phyloP scores from a whole-genome alignment of 495 filamentous ascomycete species.

The Letharia lupina region DNA sequence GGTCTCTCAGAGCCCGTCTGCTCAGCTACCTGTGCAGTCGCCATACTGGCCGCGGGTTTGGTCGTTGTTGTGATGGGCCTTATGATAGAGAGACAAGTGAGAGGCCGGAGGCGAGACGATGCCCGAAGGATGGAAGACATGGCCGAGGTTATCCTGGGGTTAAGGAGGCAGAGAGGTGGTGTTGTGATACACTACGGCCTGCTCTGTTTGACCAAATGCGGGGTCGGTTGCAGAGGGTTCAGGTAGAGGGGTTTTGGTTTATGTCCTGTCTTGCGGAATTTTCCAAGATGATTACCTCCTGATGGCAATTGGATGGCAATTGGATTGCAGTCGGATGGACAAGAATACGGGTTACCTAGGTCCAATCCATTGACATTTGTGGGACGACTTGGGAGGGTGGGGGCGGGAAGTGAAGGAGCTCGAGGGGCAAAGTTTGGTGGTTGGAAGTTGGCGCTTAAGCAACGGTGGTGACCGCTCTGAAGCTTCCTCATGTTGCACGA shows the following conservation, averaged over 20 bases:
- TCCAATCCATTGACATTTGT: neutral
- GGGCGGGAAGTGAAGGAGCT: no score
- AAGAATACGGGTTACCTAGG: no score
- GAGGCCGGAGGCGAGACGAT: slow-evolving; percentile 36
- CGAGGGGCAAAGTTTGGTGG: neutral
- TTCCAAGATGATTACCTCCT: no score
- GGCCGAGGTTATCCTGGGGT: neutral
- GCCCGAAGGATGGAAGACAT: slow-evolving; percentile 42
- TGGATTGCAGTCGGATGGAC: no score
- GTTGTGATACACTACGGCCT: neutral
- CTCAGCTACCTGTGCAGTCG: slow-evolving; percentile 13
- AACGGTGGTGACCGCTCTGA: neutral
- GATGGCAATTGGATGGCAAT: no score
- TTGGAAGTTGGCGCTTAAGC: neutral
- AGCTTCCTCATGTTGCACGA: no score
- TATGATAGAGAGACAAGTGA: slow-evolving; percentile 29
- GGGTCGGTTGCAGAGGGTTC: neutral
- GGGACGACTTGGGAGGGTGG: no score
- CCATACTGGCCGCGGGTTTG: slow-evolving; percentile 31
- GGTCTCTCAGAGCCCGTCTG: slow-evolving; percentile 32
- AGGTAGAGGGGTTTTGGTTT: neutral
- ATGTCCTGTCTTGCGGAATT: neutral
- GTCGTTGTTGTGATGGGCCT: slow-evolving; percentile 36
- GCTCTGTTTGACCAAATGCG: neutral
- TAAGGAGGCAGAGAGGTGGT: neutral